A percentile compares a stretch with the other conserved stretches of the same genome.
These are phyloP conservation scores for Cladosporium cucumerinum DNA, from an alignment of 2,329 filamentous ascomycete genomes.

Conservation along the genomic window DNA sequence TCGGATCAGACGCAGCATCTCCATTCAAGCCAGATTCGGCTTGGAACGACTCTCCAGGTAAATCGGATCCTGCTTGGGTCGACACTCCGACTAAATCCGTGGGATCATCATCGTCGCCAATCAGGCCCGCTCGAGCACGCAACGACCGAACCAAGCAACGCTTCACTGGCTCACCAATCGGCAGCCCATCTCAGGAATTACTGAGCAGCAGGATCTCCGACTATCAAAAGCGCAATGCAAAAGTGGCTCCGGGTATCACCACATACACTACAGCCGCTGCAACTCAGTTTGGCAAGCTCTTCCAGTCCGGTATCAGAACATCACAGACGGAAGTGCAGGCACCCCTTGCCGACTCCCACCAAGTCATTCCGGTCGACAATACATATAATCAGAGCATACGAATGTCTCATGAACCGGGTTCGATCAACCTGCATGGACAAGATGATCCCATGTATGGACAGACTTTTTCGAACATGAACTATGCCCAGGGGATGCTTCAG, in stretches of 20 bases:
- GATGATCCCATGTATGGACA: not conserved
- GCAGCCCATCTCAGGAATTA: not conserved
- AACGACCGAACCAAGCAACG: not conserved
- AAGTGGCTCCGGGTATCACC: not conserved
- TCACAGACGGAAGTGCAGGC: not conserved
- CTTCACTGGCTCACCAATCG: not conserved
- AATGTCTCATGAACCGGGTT: not conserved
- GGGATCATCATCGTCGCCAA: not conserved
- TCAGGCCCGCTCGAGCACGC: not conserved
- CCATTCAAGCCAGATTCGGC: slow-evolving; percentile 19
- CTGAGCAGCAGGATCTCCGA: not conserved
- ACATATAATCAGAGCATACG: not conserved
- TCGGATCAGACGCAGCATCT: slow-evolving; percentile 15
- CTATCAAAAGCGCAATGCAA: not conserved
- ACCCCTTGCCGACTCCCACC: not conserved
- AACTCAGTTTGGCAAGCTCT: not conserved
- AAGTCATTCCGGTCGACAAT: not conserved
- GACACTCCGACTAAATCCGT: not conserved
- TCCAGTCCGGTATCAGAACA: not conserved
- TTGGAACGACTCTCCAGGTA: slow-evolving; percentile 11
- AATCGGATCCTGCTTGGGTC: slow-evolving; percentile 14
- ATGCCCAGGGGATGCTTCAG: not conserved
- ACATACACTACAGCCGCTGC: not conserved
- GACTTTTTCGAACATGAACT: not conserved
- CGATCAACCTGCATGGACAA: not conserved